phyloP scores from a whole-genome alignment of 1,284 basidiomycete species.

The Cutaneotrichosporon spelunceum region DNA sequence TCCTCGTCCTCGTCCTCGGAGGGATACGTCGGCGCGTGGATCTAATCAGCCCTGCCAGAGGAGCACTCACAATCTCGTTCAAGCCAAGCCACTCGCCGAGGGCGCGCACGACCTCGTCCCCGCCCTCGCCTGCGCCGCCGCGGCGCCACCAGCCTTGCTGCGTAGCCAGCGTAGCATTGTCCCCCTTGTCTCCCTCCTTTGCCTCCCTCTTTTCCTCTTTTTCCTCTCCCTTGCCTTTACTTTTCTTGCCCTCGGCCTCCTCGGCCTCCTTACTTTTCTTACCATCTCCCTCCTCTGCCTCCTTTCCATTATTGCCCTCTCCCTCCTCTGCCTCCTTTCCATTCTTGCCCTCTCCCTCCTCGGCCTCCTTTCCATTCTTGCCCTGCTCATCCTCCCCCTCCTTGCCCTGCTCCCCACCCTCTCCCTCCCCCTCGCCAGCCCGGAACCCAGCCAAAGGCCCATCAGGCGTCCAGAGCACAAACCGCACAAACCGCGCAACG shows the following conservation, averaged over 20 bases:
- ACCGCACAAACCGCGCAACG: constrained; percentile 27
- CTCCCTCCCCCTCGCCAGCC: constrained; percentile 18
- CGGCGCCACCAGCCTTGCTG: constrained; percentile 38
- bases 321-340: constrained; percentile 3
- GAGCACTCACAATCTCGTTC: constrained; percentile 37
- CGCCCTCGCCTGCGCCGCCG: constrained; percentile 46
- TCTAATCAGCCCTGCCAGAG: constrained; percentile 14
- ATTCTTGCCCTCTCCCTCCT: neutral
- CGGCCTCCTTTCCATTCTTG: constrained; percentile 1
- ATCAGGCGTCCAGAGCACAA: constrained; percentile 46
- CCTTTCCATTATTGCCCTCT: too few species aligned
- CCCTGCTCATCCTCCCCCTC: neutral
- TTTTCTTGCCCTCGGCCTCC: too few species aligned
- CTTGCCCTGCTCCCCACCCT: neutral
- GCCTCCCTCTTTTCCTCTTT: neutral
- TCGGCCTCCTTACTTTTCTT: neutral
- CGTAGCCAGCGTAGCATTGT: too few species aligned
- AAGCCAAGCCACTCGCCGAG: constrained; percentile 47
- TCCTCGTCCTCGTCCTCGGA: too few species aligned
- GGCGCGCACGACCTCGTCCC: constrained; percentile 46
- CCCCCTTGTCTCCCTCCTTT: too few species aligned
- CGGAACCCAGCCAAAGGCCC: constrained; percentile 39
- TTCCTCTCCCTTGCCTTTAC: neutral
- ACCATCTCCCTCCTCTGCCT: neutral
- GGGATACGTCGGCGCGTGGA: constrained; percentile 19